Conservation (phyloP, 495 filamentous ascomycete species). For the Podospora sp. region DNA sequence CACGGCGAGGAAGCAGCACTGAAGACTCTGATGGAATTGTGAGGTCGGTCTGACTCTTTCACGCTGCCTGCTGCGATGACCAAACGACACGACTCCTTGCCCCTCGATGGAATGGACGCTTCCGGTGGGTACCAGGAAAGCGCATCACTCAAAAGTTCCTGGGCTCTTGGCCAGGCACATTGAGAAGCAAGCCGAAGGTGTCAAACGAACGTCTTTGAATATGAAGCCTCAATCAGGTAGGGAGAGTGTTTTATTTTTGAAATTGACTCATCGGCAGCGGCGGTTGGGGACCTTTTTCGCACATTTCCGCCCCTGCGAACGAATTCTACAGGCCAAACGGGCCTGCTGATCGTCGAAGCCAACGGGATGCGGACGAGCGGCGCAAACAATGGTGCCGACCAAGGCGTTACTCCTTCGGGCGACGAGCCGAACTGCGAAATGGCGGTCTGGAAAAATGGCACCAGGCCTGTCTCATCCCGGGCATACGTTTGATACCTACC, state of each 20-base stretch:
- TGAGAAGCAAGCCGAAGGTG: neutral
- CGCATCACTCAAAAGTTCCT: neutral
- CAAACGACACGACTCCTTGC: too few relatives aligned
- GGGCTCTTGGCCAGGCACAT: neutral
- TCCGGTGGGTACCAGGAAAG: neutral
- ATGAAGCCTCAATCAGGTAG: neutral
- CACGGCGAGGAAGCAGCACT: too few relatives aligned
- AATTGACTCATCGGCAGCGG: neutral
- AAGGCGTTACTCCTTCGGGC: neutral
- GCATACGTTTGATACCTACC: neutral
- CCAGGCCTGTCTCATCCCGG: neutral
- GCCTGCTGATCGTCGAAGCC: neutral
- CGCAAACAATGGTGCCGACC: conserved; percentile 6
- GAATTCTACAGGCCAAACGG: neutral
- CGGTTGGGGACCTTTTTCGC: neutral
- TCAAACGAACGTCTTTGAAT: neutral
- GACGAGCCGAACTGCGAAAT: conserved; percentile 21
- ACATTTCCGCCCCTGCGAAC: neutral
- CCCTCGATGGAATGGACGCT: too few relatives aligned
- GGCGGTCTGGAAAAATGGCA: conserved; percentile 20
- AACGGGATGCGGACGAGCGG: conserved; percentile 1
- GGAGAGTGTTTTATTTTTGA: neutral
- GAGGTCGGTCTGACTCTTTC: too few relatives aligned
- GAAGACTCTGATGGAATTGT: too few relatives aligned
- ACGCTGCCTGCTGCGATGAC: too few relatives aligned